These are phyloP conservation scores for Coemansia sp. DNA, from an alignment of 192 early-diverging fungal species.

Conservation along the genomic window DNA sequence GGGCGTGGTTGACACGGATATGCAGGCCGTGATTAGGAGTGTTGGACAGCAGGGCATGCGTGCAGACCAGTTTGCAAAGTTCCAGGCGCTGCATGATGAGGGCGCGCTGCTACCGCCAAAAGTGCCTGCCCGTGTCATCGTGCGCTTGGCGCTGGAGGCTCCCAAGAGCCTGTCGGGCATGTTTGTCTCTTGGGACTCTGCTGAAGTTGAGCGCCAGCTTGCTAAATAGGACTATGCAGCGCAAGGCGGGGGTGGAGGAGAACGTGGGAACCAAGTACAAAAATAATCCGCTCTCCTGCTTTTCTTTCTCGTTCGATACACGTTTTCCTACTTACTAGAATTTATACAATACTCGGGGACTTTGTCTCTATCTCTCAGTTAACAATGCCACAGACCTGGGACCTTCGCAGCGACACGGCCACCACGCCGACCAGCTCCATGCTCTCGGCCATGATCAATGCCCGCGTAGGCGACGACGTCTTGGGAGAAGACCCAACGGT, in stretches of 20 bases:
- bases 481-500: constrained; percentile 78
- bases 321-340: neutral
- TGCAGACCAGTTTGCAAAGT: constrained; percentile 59
- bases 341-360: too few species aligned
- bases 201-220: constrained; percentile 31
- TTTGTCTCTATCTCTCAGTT: too few species aligned
- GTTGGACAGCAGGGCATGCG: constrained; percentile 60
- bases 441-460: constrained; percentile 60
- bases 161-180: constrained; percentile 64
- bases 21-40: constrained; percentile 73
- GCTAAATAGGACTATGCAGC: too few species aligned
- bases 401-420: constrained; percentile 54
- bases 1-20: constrained; percentile 88
- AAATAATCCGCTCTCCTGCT: too few species aligned
- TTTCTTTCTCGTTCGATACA: too few species aligned
- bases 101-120: constrained; percentile 67
- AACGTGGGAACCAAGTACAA: neutral
- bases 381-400: constrained; percentile 20
- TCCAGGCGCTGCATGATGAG: constrained; percentile 57
- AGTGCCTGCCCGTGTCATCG: constrained; percentile 70
- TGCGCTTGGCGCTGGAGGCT: constrained; percentile 65
- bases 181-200: constrained; percentile 72
- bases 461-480: constrained; percentile 68
- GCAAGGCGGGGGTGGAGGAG: too few species aligned
- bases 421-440: constrained; percentile 64